Base-by-base conservation (phyloP, 2,329 filamentous ascomycete species). In the Botrytis medusae region DNA sequence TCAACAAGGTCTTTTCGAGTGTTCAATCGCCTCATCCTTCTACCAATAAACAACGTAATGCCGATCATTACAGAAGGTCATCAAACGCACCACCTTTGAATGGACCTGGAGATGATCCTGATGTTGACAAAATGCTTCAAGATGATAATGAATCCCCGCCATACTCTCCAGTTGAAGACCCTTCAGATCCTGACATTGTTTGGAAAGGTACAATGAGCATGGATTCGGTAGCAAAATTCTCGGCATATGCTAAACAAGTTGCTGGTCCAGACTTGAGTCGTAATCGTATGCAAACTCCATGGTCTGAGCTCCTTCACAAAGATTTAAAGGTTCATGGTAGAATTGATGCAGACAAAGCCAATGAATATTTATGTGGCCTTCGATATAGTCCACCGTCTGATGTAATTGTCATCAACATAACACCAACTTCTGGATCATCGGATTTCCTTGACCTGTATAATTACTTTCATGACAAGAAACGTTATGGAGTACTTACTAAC, bases 311-410 rank as follows among this genome's bases (percentile, higher is more conserved):
- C 16, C 88, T 97, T 12, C 92, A 94, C 0, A 85, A 88, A 44
- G 87, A 86, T 12, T 85, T 96, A 44, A 89, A 87, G 10, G 91
- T 96, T 34, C 91, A 91, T 65, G 93, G 93, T 1, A 90, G 96
- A 29, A 96, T 99, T 74, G 89, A 93, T 69, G 90, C 93, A 77
- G 88, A 92, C 74, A 92, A 92, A 76, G 96, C 95, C 18, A 94
- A 94, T 73, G 93, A 97, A 75, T 99, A 99, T 79, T 90, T 99
- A 0, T 96, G 94, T 80, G 91, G 93, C 69, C 86, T 98, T 74
- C 90, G 94, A 20, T 97, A 93, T 82, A 95, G 92, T 80, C 88
- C 89, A 70, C 90, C 90, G 69, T 95, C 93, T 2, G 96, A 98
- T 79, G 90, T 99, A 9, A 88, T 94, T 1, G 92, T 98, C 34